Percentiles rank a stretch among this genome's conserved stretches.
These are phyloP conservation scores for Fistulinella staudtii DNA, from an alignment of 1,284 basidiomycete genomes.

Conservation along the genomic window DNA sequence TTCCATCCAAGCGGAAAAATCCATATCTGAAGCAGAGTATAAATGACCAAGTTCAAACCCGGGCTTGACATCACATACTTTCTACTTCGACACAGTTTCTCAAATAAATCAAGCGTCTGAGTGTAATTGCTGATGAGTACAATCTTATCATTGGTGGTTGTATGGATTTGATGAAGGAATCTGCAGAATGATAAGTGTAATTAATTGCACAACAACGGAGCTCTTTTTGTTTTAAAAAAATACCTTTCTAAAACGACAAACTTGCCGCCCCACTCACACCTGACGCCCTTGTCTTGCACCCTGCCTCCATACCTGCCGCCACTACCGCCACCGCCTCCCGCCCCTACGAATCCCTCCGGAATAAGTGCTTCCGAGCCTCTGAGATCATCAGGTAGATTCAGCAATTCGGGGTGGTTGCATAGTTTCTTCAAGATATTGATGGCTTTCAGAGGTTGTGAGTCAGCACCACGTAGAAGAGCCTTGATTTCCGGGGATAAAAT, in stretches of 20 bases:
- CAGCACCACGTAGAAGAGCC: slow-evolving; percentile 81
- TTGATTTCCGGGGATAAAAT: slow-evolving; percentile 95
- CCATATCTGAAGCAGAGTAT: slow-evolving; percentile 65
- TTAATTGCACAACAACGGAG: too few species aligned
- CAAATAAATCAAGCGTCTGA: slow-evolving; percentile 93
- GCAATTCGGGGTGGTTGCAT: slow-evolving; percentile 95
- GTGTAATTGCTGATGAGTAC: slow-evolving; percentile 99
- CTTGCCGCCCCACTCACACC: slow-evolving; percentile 85
- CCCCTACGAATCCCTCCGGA: slow-evolving; percentile 76
- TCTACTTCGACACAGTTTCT: slow-evolving; percentile 80
- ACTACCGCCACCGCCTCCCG: slow-evolving; percentile 28
- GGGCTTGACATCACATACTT: slow-evolving; percentile 49
- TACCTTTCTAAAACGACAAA: slow-evolving; percentile 93
- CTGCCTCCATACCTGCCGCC: slow-evolving; percentile 38
- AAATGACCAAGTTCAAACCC: neutral
- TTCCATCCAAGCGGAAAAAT: slow-evolving; percentile 90
- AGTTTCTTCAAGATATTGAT: slow-evolving; percentile 97
- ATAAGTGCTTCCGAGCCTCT: slow-evolving; percentile 81
- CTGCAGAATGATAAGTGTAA: slow-evolving; percentile 45
- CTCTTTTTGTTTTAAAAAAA: too few species aligned
- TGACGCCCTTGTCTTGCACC: slow-evolving; percentile 49
- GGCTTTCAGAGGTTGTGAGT: slow-evolving; percentile 96
- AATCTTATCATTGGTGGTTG: slow-evolving; percentile 92
- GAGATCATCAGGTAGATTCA: slow-evolving; percentile 85
- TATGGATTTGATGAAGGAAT: slow-evolving; percentile 80